These are phyloP conservation scores for Penicillium manginii DNA, from an alignment of 495 filamentous ascomycete species.

Conservation along the genomic window DNA sequence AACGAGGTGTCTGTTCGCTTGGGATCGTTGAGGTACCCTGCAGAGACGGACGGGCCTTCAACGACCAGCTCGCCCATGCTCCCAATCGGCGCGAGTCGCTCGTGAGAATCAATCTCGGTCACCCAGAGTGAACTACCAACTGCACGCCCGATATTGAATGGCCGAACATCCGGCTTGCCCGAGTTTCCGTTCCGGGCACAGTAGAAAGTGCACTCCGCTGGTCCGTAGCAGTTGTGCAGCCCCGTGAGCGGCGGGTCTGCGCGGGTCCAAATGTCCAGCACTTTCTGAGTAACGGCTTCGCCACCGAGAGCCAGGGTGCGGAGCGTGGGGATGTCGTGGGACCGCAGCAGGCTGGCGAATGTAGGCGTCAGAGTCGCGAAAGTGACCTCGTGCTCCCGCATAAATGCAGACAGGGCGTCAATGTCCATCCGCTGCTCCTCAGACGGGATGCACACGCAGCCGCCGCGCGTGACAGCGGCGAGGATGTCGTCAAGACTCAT, in stretches of 20 bases:
- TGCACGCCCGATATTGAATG: too few relatives aligned
- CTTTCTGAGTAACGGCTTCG: constrained; percentile 48
- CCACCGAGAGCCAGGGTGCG: constrained; percentile 28
- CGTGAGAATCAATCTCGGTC: constrained; percentile 41
- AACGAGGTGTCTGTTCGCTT: constrained; percentile 55
- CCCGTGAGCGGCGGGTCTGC: constrained; percentile 45
- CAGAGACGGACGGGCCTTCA: constrained; percentile 51
- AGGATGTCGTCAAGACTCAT: constrained; percentile 22
- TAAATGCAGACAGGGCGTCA: too few relatives aligned
- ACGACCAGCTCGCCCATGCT: constrained; percentile 57
- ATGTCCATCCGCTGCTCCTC: constrained; percentile 27
- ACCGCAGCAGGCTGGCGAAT: constrained; percentile 5
- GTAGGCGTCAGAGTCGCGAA: constrained; percentile 23
- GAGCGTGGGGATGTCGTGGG: too few relatives aligned
- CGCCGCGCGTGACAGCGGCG: constrained; percentile 27
- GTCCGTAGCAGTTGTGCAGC: constrained; percentile 64
- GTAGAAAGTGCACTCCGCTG: too few relatives aligned
- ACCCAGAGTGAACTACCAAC: too few relatives aligned
- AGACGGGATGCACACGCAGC: constrained; percentile 30
- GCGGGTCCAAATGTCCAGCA: constrained; percentile 61
- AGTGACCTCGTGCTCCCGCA: constrained; percentile 1
- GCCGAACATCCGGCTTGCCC: constrained; percentile 52
- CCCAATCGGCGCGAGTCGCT: constrained; percentile 54
- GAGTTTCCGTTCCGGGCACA: too few relatives aligned
- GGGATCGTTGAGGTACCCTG: constrained; percentile 57